Base-by-base conservation (phyloP, 345 rosid species). In the Salix exigua region DNA sequence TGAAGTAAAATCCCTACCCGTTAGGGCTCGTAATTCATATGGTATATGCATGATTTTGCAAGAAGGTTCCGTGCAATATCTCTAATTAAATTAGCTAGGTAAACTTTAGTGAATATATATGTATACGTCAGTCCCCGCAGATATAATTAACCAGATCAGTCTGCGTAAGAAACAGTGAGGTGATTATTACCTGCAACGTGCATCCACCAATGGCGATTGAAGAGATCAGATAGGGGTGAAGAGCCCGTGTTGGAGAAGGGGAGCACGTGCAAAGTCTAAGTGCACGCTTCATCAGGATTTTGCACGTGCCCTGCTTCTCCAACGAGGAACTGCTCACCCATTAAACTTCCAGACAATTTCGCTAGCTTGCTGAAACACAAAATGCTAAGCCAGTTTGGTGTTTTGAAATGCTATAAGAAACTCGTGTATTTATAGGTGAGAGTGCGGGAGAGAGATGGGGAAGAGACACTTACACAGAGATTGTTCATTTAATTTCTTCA, bases 281-380 rank as follows among this genome's bases (percentile, higher is more conserved):
- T 18, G 11, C 33, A 31, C 33, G 33, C 4, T 9, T 9, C 35
- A 14, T 21, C 18, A 33, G 64, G 7, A 23, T 63, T 72, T 80
- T 91, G 99, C 99, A 95, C 99, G 99, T 95, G 99, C 97, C 97
- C 99, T 91, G 97, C 99, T 95, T 95, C 99, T 95, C 99, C 99
- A 95, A 61, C 97, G 77, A 77, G 93, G 82, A 92, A 82, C 79
- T 80, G 66, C 91, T 75, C 90, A 76, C 86, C 92, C 82, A 30
- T 70, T 65, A 4, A 35, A 62, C 63, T 1, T 35, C 9, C 46
- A 33, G 10, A 3, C 69, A 18, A 35, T 9, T 17, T 17, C 28
- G 28, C 0, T 33, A 35, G 10, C n/a, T 8, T 4, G 18, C 26
- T 25, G 2, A 40, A 35, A 44, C 11, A 28, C 4, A 51, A 46